Evolutionary conservation across 2,329 filamentous ascomycete species (phyloP).

Genomic region (Blumeriella jaapii): DNA sequence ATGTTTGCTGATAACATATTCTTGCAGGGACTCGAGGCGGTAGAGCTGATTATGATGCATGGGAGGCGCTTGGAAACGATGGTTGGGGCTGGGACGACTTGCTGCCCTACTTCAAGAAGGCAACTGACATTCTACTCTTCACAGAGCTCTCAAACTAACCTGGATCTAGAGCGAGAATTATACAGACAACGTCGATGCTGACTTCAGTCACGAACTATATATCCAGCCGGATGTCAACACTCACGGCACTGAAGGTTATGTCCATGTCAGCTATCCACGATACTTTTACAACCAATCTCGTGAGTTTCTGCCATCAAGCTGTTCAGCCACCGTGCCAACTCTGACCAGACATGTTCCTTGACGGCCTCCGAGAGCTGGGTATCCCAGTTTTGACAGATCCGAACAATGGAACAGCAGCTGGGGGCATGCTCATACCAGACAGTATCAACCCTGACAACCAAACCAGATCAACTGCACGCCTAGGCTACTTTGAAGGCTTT

Average conservation of each 20-base stretch:
- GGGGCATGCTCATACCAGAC: conserved; percentile 2
- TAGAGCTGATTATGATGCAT: conserved; percentile 32
- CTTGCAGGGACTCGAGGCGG: conserved; percentile 24
- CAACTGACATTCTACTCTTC: not conserved
- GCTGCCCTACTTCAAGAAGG: conserved; percentile 9
- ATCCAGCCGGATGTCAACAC: conserved; percentile 28
- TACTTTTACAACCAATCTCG: conserved; percentile 29
- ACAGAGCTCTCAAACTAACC: not conserved
- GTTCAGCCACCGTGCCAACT: not conserved
- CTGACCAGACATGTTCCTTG: conserved; percentile 1
- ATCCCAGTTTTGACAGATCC: conserved; percentile 1
- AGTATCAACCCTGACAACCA: conserved; percentile 4
- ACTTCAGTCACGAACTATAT: conserved; percentile 25
- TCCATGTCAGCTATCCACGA: conserved; percentile 31
- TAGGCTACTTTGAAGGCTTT: conserved; percentile 5
- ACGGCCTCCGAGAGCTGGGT: conserved; percentile 11
- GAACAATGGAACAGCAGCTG: conserved; percentile 2
- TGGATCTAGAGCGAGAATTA: conserved; percentile 18
- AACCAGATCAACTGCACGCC: conserved; percentile 25
- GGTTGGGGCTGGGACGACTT: conserved; percentile 31
- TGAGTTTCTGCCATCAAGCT: conserved; percentile 2
- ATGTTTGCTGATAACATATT: conserved; percentile 18
- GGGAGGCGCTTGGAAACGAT: conserved; percentile 34
- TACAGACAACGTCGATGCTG: conserved; percentile 28
- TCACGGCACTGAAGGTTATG: conserved; percentile 29